Base-by-base conservation (phyloP, 2,329 filamentous ascomycete genomes). In the Neonectria magnoliae region DNA sequence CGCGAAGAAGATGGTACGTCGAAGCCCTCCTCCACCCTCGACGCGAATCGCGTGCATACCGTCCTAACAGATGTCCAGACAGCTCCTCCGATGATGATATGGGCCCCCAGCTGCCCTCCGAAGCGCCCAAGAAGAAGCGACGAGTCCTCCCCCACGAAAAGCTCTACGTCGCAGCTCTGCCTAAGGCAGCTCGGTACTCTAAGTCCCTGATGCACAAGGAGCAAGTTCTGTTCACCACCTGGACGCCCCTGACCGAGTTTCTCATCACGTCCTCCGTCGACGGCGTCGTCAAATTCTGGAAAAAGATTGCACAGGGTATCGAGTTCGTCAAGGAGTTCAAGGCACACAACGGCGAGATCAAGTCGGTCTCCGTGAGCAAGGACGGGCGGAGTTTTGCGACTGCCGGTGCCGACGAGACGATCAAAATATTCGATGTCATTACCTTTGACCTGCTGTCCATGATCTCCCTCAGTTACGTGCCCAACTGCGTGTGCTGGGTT, bases 211-310 rank as follows among this genome's bases (percentile, higher is more conserved):
- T 99, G 97, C 96, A 99, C 86, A 94, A 95, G 81, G 96, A 99
- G 71, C 94, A 97, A 81, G 82, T 99, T 54, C 88, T 91, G 62
- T 98, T 94, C 75, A 88, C 93, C 68, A 97, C 91, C 13, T 90
- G 97, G 78, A 97, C 97, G 1, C 94, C 94, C 1, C 83, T 91
- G 64, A 98, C 95, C 64, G 96, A 98, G 72, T 99, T 99, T 76
- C 84, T 99, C 41, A 96, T 99, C 67, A 99, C 96, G 1, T 93
- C 92, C 66, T 98, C 96, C 0, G 82, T 93, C 47, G 96, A 99
- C 76, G 97, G 97, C n/a, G 91, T 95, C 1, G 95, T 98, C 72
- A 99, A 99, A 80, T 99, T 99, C 79, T 99, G 96, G 96, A 99
- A 99, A 83, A 99, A 99, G 82, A 88, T 92, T 68, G 90, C 89